Evolutionary conservation across 2,329 filamentous ascomycete genomes (phyloP).

Genomic region (Fusarium neocosmosporiellum): DNA sequence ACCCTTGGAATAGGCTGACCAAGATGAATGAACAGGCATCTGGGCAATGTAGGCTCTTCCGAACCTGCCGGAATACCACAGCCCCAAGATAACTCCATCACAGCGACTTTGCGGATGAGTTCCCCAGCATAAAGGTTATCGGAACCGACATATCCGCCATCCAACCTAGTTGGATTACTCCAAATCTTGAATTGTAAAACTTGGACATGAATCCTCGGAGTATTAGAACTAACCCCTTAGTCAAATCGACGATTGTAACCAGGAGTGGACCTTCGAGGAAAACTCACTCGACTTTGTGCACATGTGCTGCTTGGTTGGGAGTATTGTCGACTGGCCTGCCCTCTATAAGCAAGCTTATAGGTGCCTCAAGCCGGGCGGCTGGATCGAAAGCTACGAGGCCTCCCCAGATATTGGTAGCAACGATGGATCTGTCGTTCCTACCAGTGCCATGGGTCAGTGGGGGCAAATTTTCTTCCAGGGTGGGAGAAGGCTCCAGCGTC

Average conservation of each 20-base stretch:
- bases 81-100: neutral
- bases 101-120: neutral
- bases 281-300: conserved; percentile 1
- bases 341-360: neutral
- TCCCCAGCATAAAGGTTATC: neutral
- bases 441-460: conserved; percentile 21
- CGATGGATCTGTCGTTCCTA: neutral
- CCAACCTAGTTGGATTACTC: neutral
- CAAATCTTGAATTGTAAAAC: neutral
- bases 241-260: neutral
- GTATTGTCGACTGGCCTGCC: neutral
- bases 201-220: neutral
- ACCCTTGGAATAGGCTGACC: neutral
- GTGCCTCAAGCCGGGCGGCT: conserved; percentile 5
- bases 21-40: neutral
- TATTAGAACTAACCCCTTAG: neutral
- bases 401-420: neutral
- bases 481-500: neutral
- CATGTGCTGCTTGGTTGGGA: neutral
- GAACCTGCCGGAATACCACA: too few relatives aligned
- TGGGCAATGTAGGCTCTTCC: neutral
- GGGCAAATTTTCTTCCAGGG: conserved; percentile 15
- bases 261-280: neutral
- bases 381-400: conserved; percentile 7
- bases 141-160: neutral